Percentiles rank a stretch among this genome's conserved stretches.
Evolutionary conservation across 495 filamentous ascomycete genomes (phyloP).

Genomic region (Penicillium ucsense): DNA sequence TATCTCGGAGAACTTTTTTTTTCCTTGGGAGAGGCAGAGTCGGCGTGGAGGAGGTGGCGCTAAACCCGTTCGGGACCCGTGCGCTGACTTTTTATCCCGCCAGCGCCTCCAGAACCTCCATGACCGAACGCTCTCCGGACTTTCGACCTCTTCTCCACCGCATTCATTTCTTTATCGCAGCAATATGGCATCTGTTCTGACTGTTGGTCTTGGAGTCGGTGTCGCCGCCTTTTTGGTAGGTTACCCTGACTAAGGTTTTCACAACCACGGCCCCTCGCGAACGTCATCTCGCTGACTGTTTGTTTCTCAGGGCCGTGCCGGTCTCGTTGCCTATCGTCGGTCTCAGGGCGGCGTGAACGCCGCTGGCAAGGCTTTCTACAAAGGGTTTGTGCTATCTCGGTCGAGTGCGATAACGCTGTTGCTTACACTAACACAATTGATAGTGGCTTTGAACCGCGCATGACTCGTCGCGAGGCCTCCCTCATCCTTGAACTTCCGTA

Average conservation of each 20-base stretch:
- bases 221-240: conserved; percentile 69
- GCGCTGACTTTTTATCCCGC: conserved; percentile 25
- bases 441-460: conserved; percentile 80
- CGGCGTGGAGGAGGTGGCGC: conserved; percentile 20
- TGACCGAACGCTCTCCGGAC: conserved; percentile 1
- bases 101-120: background rate
- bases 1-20: conserved; percentile 22
- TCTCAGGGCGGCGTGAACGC: conserved; percentile 66
- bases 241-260: background rate
- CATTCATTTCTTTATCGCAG: background rate
- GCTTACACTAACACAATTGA: conserved; percentile 3
- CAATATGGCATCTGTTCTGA: conserved; percentile 64
- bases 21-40: conserved; percentile 18
- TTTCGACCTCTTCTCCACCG: background rate
- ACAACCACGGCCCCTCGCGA: background rate
- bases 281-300: conserved; percentile 5
- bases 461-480: conserved; percentile 84
- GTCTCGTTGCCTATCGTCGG: conserved; percentile 75
- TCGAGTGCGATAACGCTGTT: background rate
- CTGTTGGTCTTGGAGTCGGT: conserved; percentile 70
- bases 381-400: conserved; percentile 44
- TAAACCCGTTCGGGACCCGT: conserved; percentile 17
- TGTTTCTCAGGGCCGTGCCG: conserved; percentile 68
- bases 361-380: conserved; percentile 89
- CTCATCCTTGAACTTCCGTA: conserved; percentile 89